Base-by-base conservation (phyloP, 257 asterid genomes). In the Thymus quinquecostatus region DNA sequence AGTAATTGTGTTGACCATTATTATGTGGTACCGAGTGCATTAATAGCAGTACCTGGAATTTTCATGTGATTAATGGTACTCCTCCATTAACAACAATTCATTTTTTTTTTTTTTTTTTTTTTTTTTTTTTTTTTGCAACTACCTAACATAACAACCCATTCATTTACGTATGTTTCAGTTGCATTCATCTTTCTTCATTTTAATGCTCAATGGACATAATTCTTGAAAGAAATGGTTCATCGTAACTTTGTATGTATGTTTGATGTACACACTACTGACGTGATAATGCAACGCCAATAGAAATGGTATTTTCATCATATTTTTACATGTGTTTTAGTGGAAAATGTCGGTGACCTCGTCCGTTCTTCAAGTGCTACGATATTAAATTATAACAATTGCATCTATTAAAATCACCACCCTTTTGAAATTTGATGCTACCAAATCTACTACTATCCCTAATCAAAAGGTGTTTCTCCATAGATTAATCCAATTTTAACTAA, bases 11-110 rank as follows among this genome's bases (percentile, higher is more conserved):
- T 11, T 29, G 27, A 53, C 2, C 66, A 78, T 74, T 2, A n/a
- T 78, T 78, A 78, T 71, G 81, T 74, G 70, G 81, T 80, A 79
- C 89, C 28, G 45, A 62, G 55, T 69, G 86, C 79, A 84, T 57
- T 62, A 50, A 29, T 33, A 67, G 61, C 47, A 58, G 87, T 82
- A 67, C 85, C 82, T 72, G 60, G 75, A 71, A 68, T 38, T 75
- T 59, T 80, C 69, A 80, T 72, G 79, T 72, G 68, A 62, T 71
- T 43, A 70, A 59, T 36, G 5, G 5, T 36, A 38, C 21, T 21
- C 44, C 5, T 38, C 44, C 44, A 44, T 5, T 38, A 38, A 4
- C 6, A 38, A 3, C 5, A 38, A 0, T 38, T 4, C 41, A 5
- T 3, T 38, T 38, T 38, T 38, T 4, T 1, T 38, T 38, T 38